These are phyloP conservation scores for Fusarium ambrosium DNA, from an alignment of 2,329 filamentous ascomycete species.

Conservation along the genomic window DNA sequence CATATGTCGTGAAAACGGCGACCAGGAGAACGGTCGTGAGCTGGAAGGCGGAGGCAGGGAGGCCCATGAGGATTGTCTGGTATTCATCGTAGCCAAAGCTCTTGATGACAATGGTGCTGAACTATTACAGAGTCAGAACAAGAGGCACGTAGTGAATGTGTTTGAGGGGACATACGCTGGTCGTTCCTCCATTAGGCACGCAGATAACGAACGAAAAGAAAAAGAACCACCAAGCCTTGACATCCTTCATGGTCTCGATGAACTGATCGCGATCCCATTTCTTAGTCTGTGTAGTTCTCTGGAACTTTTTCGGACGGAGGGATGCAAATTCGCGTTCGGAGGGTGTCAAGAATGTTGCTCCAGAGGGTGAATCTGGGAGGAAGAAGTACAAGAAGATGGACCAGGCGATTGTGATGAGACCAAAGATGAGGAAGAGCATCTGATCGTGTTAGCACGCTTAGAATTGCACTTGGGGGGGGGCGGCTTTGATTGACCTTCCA, in stretches of 20 bases:
- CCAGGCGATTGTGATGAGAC: constrained; percentile 26
- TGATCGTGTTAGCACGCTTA: neutral
- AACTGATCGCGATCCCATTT: constrained; percentile 32
- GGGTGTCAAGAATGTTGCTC: constrained; percentile 36
- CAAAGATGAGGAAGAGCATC: constrained; percentile 29
- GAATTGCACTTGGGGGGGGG: too few species aligned
- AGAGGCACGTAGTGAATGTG: neutral
- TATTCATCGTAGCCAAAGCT: constrained; percentile 37
- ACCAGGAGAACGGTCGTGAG: constrained; percentile 34
- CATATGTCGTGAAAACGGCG: constrained; percentile 20
- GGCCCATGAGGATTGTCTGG: constrained; percentile 31
- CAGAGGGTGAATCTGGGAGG: constrained; percentile 28
- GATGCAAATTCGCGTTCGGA: constrained; percentile 19
- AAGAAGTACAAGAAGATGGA: constrained; percentile 24
- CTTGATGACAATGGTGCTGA: constrained; percentile 41
- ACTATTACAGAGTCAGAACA: constrained; percentile 16
- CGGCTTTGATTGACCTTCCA: constrained; percentile 15
- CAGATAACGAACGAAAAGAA: constrained; percentile 36
- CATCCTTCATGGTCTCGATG: constrained; percentile 41
- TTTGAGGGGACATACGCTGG: constrained; percentile 10
- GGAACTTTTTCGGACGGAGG: constrained; percentile 23
- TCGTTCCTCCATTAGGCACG: constrained; percentile 27
- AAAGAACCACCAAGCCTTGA: constrained; percentile 44
- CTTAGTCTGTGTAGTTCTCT: constrained; percentile 26
- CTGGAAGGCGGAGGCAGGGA: constrained; percentile 27